phyloP scores from a whole-genome alignment of 2,329 filamentous ascomycete genomes.

The Fusarium musae region DNA sequence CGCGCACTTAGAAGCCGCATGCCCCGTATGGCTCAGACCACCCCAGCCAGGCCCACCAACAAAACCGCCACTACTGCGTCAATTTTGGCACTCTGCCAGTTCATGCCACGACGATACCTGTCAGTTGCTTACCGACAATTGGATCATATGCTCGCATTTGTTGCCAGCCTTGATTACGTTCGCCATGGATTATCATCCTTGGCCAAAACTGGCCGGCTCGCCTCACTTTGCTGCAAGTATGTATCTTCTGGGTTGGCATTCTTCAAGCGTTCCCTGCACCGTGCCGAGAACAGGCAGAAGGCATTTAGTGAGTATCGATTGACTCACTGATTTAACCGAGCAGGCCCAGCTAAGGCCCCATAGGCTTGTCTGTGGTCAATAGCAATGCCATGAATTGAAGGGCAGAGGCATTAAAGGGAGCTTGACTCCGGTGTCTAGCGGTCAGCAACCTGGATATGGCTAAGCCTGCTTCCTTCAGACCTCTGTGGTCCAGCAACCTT shows the following conservation, averaged over 20 bases:
- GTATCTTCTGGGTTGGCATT: neutral
- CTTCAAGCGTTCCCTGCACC: neutral
- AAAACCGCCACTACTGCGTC: constrained; percentile 11
- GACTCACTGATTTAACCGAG: neutral
- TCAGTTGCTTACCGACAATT: constrained; percentile 20
- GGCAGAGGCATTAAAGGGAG: neutral
- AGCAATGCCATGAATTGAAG: neutral
- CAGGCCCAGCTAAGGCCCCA: neutral
- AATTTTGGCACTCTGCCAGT: constrained; percentile 3
- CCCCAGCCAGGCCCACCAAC: constrained; percentile 22
- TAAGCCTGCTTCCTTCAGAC: constrained; percentile 18
- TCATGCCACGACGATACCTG: neutral
- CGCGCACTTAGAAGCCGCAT: constrained; percentile 42
- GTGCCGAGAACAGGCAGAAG: neutral
- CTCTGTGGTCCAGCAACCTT: constrained; percentile 7
- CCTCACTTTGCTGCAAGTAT: neutral
- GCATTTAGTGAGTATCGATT: neutral
- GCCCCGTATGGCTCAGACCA: constrained; percentile 37
- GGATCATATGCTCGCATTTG: neutral
- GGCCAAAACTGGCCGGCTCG: neutral
- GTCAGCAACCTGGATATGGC: constrained; percentile 29
- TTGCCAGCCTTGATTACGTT: neutral
- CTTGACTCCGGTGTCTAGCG: constrained; percentile 14
- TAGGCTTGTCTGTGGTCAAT: neutral
- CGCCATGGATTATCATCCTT: neutral